A percentile compares a stretch with the other conserved stretches of the same genome.
Evolutionary conservation across 306 rosid genomes (phyloP).

Genomic region (Pueraria montana): DNA sequence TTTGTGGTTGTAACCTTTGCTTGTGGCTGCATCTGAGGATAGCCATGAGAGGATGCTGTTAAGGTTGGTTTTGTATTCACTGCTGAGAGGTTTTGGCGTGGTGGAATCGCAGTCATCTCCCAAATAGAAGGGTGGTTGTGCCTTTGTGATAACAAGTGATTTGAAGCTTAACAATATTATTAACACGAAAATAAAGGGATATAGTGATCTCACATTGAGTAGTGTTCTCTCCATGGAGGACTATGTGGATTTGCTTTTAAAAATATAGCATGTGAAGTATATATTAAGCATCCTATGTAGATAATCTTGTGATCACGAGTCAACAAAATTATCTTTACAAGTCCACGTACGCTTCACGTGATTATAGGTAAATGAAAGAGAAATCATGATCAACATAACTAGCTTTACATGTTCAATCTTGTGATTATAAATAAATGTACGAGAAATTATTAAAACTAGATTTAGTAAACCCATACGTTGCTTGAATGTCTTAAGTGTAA

Average conservation of each 20-base stretch:
- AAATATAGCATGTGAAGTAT: too few species aligned
- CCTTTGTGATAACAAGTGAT: background rate
- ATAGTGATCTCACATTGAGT: background rate
- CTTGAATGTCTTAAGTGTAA: too few species aligned
- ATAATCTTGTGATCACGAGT: too few species aligned
- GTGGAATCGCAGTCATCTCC: background rate
- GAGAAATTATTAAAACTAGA: too few species aligned
- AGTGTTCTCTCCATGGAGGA: background rate
- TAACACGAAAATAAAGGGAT: background rate
- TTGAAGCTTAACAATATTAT: background rate
- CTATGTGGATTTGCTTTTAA: background rate
- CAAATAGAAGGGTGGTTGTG: background rate
- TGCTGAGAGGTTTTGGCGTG: background rate
- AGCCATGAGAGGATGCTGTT: background rate
- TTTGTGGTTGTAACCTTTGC: slow-evolving; percentile 29
- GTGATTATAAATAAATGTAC: too few species aligned
- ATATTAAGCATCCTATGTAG: too few species aligned
- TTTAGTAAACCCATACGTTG: too few species aligned
- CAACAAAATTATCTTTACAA: too few species aligned
- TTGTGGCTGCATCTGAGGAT: background rate
- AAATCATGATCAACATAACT: too few species aligned
- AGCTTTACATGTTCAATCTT: too few species aligned
- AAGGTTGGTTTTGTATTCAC: slow-evolving; percentile 6
- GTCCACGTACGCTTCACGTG: too few species aligned
- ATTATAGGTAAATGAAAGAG: too few species aligned